Conservation (phyloP, 495 filamentous ascomycete genomes). For the Penicillium dipodomyicola region DNA sequence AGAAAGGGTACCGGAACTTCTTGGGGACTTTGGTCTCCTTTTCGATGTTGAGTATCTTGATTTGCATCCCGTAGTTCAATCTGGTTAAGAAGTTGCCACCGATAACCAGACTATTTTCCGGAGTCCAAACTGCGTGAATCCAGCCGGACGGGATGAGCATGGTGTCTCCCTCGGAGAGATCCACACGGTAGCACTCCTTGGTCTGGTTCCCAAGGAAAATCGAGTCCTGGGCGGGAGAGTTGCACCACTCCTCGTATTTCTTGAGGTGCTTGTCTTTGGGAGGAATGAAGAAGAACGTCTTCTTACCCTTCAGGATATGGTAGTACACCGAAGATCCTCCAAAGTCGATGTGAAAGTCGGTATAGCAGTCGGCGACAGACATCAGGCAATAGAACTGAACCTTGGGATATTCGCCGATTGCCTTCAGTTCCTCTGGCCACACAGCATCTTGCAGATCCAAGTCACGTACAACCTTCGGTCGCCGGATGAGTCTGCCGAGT, state of each 20-base stretch:
- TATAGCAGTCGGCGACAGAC: constrained; percentile 78
- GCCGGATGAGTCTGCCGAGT: constrained; percentile 62
- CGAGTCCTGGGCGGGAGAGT: constrained; percentile 67
- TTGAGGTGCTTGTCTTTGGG: constrained; percentile 73
- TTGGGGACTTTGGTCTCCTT: constrained; percentile 67
- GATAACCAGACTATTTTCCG: constrained; percentile 71
- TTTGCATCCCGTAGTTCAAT: constrained; percentile 69
- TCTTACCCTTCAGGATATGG: constrained; percentile 72
- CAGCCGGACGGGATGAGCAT: constrained; percentile 78
- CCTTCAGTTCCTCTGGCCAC: constrained; percentile 63
- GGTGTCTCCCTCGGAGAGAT: constrained; percentile 70
- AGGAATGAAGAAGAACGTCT: constrained; percentile 77
- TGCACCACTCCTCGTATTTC: constrained; percentile 76
- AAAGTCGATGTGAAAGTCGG: constrained; percentile 80
- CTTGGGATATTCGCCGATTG: constrained; percentile 57
- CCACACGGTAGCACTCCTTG: constrained; percentile 71
- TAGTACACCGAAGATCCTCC: constrained; percentile 78
- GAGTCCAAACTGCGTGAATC: constrained; percentile 82
- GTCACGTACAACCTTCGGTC: constrained; percentile 69
- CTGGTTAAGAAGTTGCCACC: constrained; percentile 74
- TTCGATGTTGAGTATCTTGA: constrained; percentile 68
- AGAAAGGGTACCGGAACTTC: constrained; percentile 71
- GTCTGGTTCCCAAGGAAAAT: constrained; percentile 66
- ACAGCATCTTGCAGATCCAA: constrained; percentile 70
- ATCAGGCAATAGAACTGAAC: constrained; percentile 74